Conservation (phyloP, 2,329 filamentous ascomycete species). For the Sphaerulina musiva region DNA sequence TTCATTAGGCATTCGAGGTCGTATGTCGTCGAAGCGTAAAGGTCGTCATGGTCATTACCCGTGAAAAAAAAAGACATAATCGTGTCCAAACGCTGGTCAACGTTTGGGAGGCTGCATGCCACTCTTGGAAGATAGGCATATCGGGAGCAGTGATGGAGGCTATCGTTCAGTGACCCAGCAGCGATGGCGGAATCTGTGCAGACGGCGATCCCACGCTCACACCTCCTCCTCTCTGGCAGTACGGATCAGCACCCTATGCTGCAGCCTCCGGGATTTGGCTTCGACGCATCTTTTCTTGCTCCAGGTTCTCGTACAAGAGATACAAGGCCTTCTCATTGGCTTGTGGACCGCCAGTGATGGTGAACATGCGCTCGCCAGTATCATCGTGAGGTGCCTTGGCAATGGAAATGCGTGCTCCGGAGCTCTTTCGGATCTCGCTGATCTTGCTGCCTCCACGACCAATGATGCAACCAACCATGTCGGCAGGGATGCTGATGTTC, state of each 20-base stretch:
- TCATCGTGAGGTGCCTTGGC: conserved; percentile 96
- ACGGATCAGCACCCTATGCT: conserved; percentile 28
- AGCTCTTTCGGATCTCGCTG: conserved; percentile 95
- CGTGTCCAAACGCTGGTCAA: conserved; percentile 13
- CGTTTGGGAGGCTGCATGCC: neutral
- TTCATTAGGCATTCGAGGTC: conserved; percentile 21
- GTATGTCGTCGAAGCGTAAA: conserved; percentile 24
- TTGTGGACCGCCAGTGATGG: conserved; percentile 90
- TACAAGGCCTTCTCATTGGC: conserved; percentile 95
- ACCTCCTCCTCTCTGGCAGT: conserved; percentile 7
- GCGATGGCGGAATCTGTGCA: conserved; percentile 10
- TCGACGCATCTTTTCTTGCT: conserved; percentile 97
- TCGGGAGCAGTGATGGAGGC: neutral
- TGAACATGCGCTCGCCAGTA: conserved; percentile 98
- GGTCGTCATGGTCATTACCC: conserved; percentile 27
- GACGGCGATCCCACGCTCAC: neutral
- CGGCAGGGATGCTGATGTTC: conserved; percentile 97
- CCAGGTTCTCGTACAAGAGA: conserved; percentile 95
- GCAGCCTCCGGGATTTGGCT: conserved; percentile 59
- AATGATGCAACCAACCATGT: conserved; percentile 99
- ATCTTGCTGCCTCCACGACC: conserved; percentile 94
- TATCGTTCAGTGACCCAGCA: conserved; percentile 11
- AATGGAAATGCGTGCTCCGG: conserved; percentile 93
- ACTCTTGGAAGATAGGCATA: neutral
- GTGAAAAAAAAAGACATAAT: conserved; percentile 19